Evolutionary conservation across 2,329 filamentous ascomycete species (phyloP), one percentile per base, ranked within the genome.

Genomic region (Hymenoscyphus linearis): DNA sequence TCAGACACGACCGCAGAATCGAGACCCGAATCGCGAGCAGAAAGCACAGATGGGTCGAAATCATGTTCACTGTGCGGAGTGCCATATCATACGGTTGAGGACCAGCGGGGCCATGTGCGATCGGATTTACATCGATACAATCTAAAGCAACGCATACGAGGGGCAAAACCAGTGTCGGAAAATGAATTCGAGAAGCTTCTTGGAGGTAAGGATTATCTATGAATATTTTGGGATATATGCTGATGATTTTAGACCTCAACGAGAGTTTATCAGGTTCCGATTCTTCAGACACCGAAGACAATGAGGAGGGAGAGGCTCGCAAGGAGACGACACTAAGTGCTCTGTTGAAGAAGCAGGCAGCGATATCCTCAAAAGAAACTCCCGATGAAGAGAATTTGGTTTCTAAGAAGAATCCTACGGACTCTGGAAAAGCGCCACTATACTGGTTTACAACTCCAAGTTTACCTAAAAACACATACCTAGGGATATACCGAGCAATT

Each of bases 91-190:
- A 87, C 82, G 10, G 81, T 96, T 7, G 81, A 86, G 63, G 93
- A 98, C 64, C 93, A 98, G 73, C 85, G 91, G 64, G 83, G 85
- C 62, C 95, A 99, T 75, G 86, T 91, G 61, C 89, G 90, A 69
- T 96, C 93, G 10, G 95, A 99, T 71, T 81, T 96, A 55, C 95
- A 99, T 74, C 84, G 88, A 66, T 99, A 97, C 77, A 99, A 99
- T 73, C 77, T 98, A 64, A 98, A 96, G 76, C 90, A 93, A 73
- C 96, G 91, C 78, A 78, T 96, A 60, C 86, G 91, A 54, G 90
- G 90, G 0, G 80, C 82, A 61, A 82, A 81, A 10, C 76, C 90
- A 0, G 88, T 97, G 1, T 84, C 85, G 1, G 95, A 99, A 71
- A 74, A 72, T 7, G 92, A 96, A 36, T 99, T 99, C 67, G 90